Evolutionary conservation across 805 yeast species (phyloP).

Genomic region (Ogataea nonfermentans): DNA sequence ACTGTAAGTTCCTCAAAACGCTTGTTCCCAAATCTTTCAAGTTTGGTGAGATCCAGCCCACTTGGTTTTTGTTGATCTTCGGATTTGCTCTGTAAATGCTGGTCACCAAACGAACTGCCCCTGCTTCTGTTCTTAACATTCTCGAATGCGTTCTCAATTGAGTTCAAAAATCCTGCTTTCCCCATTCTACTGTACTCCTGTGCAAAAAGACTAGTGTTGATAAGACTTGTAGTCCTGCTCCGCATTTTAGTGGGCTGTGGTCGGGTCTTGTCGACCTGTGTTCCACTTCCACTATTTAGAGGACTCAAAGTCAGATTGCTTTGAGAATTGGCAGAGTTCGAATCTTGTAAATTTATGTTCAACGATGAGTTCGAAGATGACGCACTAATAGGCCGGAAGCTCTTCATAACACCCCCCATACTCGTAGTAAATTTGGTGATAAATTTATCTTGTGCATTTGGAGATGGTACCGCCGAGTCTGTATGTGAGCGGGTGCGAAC

Average conservation of each 20-base stretch:
- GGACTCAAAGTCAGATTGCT: constrained; percentile 8
- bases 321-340: constrained; percentile 2
- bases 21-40: constrained; percentile 22
- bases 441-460: constrained; percentile 27
- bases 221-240: constrained; percentile 35
- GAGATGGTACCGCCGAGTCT: constrained; percentile 14
- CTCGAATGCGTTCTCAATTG: constrained; percentile 35
- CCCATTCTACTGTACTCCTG: constrained; percentile 4
- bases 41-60: constrained; percentile 12
- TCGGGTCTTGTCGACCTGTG: constrained; percentile 1
- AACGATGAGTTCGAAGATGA: constrained; percentile 35
- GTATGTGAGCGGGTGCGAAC: constrained; percentile 12
- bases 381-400: constrained; percentile 32
- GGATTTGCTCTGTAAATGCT: constrained; percentile 3
- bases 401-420: constrained; percentile 37
- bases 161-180: constrained; percentile 24
- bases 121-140: constrained; percentile 33
- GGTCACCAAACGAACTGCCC: constrained; percentile 24
- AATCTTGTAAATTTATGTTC: constrained; percentile 16
- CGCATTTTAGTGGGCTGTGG: constrained; percentile 20
- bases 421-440: constrained; percentile 31
- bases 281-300: constrained; percentile 1
- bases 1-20: constrained; percentile 31
- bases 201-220: constrained; percentile 16
- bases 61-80: constrained; percentile 1